Conservation (phyloP, 805 yeast species). For the Huiozyma naganishii region DNA sequence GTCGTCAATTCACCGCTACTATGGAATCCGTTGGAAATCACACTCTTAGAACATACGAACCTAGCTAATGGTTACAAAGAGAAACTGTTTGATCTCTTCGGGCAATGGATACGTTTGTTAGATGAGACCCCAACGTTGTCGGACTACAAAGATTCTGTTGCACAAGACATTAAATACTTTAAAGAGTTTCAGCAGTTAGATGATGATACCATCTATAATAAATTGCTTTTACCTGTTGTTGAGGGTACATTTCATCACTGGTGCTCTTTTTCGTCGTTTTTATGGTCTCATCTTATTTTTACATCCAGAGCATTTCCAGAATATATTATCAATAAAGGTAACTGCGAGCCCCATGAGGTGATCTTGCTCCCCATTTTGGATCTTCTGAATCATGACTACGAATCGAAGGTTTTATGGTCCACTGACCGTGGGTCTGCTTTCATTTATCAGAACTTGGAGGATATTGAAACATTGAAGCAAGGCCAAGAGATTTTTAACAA, state of each 20-base stretch:
- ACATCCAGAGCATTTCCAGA: slow-evolving; percentile 78
- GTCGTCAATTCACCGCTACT: slow-evolving; percentile 45
- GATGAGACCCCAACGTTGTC: not conserved
- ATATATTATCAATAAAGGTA: slow-evolving; percentile 25
- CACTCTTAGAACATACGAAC: slow-evolving; percentile 55
- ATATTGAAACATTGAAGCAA: slow-evolving; percentile 10
- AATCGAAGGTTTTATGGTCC: slow-evolving; percentile 59
- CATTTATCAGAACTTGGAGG: slow-evolving; percentile 29
- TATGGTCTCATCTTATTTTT: slow-evolving; percentile 66
- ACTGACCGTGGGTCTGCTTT: slow-evolving; percentile 35
- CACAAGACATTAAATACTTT: slow-evolving; percentile 11
- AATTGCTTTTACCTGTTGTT: slow-evolving; percentile 10
- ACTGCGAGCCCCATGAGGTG: slow-evolving; percentile 35
- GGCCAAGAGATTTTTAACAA: slow-evolving; percentile 58
- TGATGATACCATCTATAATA: slow-evolving; percentile 11
- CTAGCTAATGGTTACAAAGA: slow-evolving; percentile 41
- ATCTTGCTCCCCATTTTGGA: slow-evolving; percentile 75
- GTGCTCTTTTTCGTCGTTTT: slow-evolving; percentile 55
- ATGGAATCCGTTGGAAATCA: slow-evolving; percentile 48
- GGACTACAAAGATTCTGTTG: not conserved
- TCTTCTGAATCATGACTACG: slow-evolving; percentile 60
- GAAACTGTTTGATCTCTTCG: slow-evolving; percentile 36
- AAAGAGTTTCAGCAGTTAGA: slow-evolving; percentile 7
- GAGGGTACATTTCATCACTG: slow-evolving; percentile 29
- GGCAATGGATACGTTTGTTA: slow-evolving; percentile 45